phyloP scores from a whole-genome alignment of 805 yeast genomes.

The Monosporozyma aquatica region DNA sequence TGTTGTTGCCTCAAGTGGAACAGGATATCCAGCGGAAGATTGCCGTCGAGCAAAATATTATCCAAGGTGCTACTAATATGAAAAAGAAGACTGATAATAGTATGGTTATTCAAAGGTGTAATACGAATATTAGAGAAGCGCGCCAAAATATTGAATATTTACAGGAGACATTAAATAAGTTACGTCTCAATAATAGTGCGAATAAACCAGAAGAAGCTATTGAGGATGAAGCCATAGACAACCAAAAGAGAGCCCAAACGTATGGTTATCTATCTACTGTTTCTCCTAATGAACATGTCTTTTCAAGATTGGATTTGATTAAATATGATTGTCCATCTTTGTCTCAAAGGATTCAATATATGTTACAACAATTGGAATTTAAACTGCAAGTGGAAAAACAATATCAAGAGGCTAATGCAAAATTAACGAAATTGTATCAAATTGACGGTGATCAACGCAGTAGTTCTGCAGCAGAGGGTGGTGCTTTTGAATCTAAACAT shows the following conservation, averaged over 20 bases:
- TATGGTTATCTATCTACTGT: constrained; percentile 33
- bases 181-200: constrained; percentile 27
- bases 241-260: constrained; percentile 11
- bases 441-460: constrained; percentile 85
- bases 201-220: constrained; percentile 5
- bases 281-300: constrained; percentile 31
- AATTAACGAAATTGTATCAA: constrained; percentile 74
- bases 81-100: constrained; percentile 71
- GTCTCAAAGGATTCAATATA: constrained; percentile 88
- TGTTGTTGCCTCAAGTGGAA: constrained; percentile 21
- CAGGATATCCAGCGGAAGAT: constrained; percentile 76
- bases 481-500: constrained; percentile 73
- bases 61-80: constrained; percentile 76
- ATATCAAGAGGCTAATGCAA: constrained; percentile 86
- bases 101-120: constrained; percentile 82
- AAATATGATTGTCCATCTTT: constrained; percentile 91
- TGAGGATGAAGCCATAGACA: constrained; percentile 7
- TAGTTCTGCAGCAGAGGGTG: constrained; percentile 82
- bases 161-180: constrained; percentile 62
- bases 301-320: constrained; percentile 67
- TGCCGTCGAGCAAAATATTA: constrained; percentile 78
- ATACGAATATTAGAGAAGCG: constrained; percentile 83
- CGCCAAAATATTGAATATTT: constrained; percentile 84
- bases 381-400: constrained; percentile 91
- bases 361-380: constrained; percentile 91